Base-by-base conservation (phyloP, 2,329 filamentous ascomycete species). In the Paraconiothyrium sp. region DNA sequence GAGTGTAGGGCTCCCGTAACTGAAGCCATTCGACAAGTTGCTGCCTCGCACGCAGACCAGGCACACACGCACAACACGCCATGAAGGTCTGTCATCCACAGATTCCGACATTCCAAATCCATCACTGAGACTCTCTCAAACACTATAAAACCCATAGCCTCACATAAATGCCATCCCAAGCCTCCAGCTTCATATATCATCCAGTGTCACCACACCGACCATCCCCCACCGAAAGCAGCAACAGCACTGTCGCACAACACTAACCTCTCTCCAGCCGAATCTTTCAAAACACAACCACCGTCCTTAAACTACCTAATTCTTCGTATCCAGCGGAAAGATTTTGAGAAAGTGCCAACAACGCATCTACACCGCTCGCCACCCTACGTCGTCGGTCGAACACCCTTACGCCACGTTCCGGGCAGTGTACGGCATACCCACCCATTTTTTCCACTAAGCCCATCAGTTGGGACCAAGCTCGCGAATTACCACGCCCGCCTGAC, bases 341-440 rank as follows among this genome's bases (percentile, higher is more conserved):
- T 16, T 6, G 6, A 14, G 1, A 16, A 55, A 54, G 24, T 47
- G 54, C 27, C 48, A 50, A 16, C 48, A 48, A 55, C 43, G 16
- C 51, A 8, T 55, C 58, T 58, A 64, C 67, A 70, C 66, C 67
- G 64, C 67, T 63, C 51, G 11, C 4, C 46, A 30, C 46, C 46
- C 41, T 44, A 20, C 39, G 39, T n/a, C 14, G 10, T 14, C 41
- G 9, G 22, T 14, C 41, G 20, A 44, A 44, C 16, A 44, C 41
- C n/a, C 41, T 44, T 14, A 49, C 46, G 27, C 46, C 46, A 49
- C 30, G 20, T 10, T n/a, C n/a, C 5, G 41, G 35, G 35, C 35
- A 37, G 35, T 37, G 35, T 4, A 5, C 24, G 5, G 44, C 44
- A 30, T 30, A 30, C 27, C 27, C 27, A 30, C 27, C 27, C 27